Evolutionary conservation across 1,284 basidiomycete species (phyloP).

Genomic region (Trametes sp.): DNA sequence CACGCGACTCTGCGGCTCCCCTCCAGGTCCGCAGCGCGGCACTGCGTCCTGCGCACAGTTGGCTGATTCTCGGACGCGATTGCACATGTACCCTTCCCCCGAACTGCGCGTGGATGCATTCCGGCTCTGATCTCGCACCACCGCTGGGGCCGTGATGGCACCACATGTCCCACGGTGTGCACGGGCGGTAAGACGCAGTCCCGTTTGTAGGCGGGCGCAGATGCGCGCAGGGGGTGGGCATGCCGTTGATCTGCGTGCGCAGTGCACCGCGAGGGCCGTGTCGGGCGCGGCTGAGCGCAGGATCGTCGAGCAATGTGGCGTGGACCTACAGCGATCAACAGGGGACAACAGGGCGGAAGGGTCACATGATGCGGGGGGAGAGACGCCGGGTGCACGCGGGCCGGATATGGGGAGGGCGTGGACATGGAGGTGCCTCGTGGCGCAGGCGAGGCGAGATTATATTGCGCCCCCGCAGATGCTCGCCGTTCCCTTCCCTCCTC

Average conservation of each 20-base stretch:
- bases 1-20: constrained; percentile 5
- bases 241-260: neutral
- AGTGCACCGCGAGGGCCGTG: neutral
- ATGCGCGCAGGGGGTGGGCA: neutral
- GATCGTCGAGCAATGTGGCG: constrained; percentile 12
- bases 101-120: constrained; percentile 9
- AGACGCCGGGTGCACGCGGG: constrained; percentile 19
- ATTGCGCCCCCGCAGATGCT: constrained; percentile 20
- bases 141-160: neutral
- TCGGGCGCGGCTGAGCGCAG: constrained; percentile 6
- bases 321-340: constrained; percentile 36
- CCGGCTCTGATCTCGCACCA: constrained; percentile 16
- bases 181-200: neutral
- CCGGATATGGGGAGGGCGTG: constrained; percentile 25
- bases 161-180: constrained; percentile 17
- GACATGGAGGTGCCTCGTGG: constrained; percentile 35
- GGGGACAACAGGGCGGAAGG: constrained; percentile 21
- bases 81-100: constrained; percentile 5
- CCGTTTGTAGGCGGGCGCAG: constrained; percentile 6
- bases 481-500: constrained; percentile 27
- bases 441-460: constrained; percentile 32
- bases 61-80: neutral
- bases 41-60: neutral
- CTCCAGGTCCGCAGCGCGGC: constrained; percentile 16
- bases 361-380: constrained; percentile 29